A percentile compares a stretch with the other conserved stretches of the same genome.
Evolutionary conservation across 306 rosid genomes (phyloP).

Genomic region (Gillenia trifoliata): DNA sequence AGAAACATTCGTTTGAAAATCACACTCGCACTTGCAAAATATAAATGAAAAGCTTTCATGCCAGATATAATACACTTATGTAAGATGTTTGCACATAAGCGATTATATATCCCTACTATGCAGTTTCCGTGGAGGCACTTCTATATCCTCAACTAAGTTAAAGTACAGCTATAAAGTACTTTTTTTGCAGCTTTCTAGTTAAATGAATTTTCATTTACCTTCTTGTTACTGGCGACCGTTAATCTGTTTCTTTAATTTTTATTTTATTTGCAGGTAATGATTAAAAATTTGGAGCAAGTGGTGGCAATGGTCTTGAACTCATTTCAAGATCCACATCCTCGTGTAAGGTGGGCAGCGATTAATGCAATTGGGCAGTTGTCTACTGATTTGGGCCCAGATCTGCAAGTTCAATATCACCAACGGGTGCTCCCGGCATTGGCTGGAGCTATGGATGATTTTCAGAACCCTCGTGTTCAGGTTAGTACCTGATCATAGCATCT

Average conservation of each 20-base stretch:
- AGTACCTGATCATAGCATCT: neutral
- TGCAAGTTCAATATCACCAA: conserved; percentile 54
- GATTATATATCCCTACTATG: neutral
- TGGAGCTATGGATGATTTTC: conserved; percentile 69
- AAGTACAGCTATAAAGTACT: neutral
- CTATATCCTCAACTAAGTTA: neutral
- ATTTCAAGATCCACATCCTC: conserved; percentile 50
- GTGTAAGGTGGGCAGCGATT: conserved; percentile 81
- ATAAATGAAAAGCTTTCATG: neutral
- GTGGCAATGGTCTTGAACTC: conserved; percentile 59
- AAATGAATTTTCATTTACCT: neutral
- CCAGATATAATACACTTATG: neutral
- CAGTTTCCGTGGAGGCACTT: neutral
- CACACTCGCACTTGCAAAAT: neutral
- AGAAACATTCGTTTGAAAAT: neutral
- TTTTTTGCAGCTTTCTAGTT: neutral
- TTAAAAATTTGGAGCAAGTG: conserved; percentile 56
- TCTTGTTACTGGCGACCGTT: neutral
- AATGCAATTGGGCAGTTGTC: conserved; percentile 77
- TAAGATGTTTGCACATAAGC: neutral
- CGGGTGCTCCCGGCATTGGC: conserved; percentile 62
- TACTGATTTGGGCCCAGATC: conserved; percentile 71
- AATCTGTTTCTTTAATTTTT: neutral
- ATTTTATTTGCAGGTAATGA: conserved; percentile 51
- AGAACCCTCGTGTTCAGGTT: conserved; percentile 79